Conservation (phyloP, 192 early-diverging fungal genomes). For the Phycomyces blakesleeanus region DNA sequence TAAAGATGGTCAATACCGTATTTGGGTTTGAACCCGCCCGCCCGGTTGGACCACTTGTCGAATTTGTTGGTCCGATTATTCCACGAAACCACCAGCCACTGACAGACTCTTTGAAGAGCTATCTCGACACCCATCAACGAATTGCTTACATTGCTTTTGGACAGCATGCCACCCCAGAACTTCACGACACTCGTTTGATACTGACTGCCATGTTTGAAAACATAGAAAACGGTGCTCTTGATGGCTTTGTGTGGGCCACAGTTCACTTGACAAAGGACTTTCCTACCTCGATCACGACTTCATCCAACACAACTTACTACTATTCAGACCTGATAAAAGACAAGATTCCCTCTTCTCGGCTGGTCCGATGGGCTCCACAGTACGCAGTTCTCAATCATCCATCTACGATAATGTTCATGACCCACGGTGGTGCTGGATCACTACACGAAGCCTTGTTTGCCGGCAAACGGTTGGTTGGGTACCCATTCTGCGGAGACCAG, state of each 20-base stretch:
- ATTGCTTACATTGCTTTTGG: conserved; percentile 35
- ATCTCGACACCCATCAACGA: conserved; percentile 13
- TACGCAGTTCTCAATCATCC: conserved; percentile 32
- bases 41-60: conserved; percentile 17
- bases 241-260: conserved; percentile 35
- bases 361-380: conserved; percentile 26
- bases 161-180: conserved; percentile 7
- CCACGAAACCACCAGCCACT: conserved; percentile 15
- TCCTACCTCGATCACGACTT: no score
- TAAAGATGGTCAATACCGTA: conserved; percentile 28
- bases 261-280: neutral
- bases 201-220: conserved; percentile 22
- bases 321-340: no score
- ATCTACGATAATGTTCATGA: conserved; percentile 22
- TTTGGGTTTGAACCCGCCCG: conserved; percentile 27
- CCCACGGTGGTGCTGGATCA: conserved; percentile 26
- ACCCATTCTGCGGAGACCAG: conserved; percentile 33
- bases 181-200: conserved; percentile 13
- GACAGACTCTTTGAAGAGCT: neutral
- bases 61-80: conserved; percentile 35
- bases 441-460: conserved; percentile 30
- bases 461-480: conserved; percentile 20
- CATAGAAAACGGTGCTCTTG: conserved; percentile 23
- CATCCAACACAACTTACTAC: no score
- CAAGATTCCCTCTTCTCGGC: no score